These are phyloP conservation scores for Huntiella moniliformis DNA, from an alignment of 2,329 filamentous ascomycete species.

Conservation along the genomic window DNA sequence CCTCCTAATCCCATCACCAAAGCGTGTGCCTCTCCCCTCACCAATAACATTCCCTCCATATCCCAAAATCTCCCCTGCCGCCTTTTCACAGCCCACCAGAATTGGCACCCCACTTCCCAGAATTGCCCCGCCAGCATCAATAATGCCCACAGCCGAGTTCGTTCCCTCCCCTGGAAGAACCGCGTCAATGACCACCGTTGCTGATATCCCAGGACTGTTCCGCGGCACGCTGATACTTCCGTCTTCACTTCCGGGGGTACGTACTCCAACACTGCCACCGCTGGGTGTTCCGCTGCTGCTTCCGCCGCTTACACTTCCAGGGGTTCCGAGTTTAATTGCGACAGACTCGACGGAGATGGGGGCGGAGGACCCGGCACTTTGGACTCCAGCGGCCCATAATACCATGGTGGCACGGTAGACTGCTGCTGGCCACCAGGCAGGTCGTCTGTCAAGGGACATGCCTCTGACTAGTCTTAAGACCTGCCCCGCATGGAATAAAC, in stretches of 20 bases:
- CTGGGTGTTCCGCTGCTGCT: no score
- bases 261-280: no score
- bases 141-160: no score
- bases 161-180: background rate
- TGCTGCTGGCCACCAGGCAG: conserved; percentile 53
- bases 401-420: conserved; percentile 48
- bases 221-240: no score
- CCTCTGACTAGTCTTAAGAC: conserved; percentile 39
- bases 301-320: background rate
- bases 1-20: conserved; percentile 27
- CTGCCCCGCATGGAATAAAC: conserved; percentile 49
- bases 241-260: no score
- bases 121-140: no score
- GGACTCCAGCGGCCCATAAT: conserved; percentile 36
- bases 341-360: conserved; percentile 19
- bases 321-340: background rate
- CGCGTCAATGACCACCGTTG: background rate
- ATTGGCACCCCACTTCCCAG: no score
- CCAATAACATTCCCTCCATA: conserved; percentile 24
- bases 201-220: background rate
- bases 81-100: no score
- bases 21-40: conserved; percentile 22
- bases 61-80: conserved; percentile 20
- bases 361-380: no score
- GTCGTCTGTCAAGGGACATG: conserved; percentile 41